These are phyloP conservation scores for Dendrobium huoshanense DNA, from an alignment of 106 monocot genomes.

Conservation along the genomic window DNA sequence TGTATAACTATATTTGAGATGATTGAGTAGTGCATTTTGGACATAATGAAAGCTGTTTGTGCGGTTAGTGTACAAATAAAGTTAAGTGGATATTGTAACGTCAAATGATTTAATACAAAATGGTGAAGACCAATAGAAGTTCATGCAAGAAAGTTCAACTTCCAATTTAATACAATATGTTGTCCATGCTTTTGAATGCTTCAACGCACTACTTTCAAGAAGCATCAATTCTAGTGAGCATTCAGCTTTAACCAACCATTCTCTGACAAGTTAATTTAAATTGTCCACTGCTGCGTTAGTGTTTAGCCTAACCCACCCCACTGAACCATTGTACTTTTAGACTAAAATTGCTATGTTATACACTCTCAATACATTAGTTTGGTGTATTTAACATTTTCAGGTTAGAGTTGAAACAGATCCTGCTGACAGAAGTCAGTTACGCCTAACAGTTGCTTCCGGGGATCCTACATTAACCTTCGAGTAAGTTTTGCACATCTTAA, in stretches of 20 bases:
- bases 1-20: no score
- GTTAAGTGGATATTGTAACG: no score
- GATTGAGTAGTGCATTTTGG: no score
- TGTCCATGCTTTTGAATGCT: no score
- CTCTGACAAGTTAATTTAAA: neutral
- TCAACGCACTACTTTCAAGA: no score
- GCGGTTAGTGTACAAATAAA: no score
- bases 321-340: no score
- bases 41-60: no score
- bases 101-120: no score
- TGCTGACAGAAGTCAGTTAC: slow-evolving; percentile 89
- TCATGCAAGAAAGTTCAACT: neutral
- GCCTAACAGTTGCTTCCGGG: slow-evolving; percentile 77
- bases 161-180: neutral
- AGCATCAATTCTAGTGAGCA: neutral
- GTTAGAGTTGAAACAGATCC: slow-evolving; percentile 96
- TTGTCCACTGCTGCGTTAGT: neutral
- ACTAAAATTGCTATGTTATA: no score
- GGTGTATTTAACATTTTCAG: slow-evolving; percentile 19
- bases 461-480: slow-evolving; percentile 86
- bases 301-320: no score
- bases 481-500: slow-evolving; percentile 29
- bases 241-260: neutral
- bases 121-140: no score
- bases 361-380: neutral